Conservation (phyloP, 2,329 filamentous ascomycete species). For the Alternaria triticina region DNA sequence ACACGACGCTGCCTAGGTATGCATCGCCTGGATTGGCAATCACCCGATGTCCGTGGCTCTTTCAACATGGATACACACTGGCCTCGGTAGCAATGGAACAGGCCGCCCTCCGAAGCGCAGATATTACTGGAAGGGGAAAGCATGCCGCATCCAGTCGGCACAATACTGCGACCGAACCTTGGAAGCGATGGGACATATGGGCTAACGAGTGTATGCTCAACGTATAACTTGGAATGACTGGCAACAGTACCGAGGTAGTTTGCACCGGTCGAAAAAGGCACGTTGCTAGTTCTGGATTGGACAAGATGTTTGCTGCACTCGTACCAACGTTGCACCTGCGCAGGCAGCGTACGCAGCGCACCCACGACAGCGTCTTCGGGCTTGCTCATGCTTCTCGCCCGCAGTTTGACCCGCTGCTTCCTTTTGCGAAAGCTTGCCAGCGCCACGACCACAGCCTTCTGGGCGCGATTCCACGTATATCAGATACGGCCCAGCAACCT, state of each 20-base stretch:
- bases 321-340: not conserved
- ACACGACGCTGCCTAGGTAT: not conserved
- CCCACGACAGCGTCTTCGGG: not conserved
- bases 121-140: not conserved
- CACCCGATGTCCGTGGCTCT: not conserved
- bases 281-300: not conserved
- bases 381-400: not conserved
- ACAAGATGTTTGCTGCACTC: not conserved
- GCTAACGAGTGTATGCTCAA: not conserved
- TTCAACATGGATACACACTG: not conserved
- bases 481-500: not conserved
- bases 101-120: not conserved
- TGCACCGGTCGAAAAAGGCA: not conserved
- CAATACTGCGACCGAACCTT: not conserved
- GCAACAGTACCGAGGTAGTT: not conserved
- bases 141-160: not conserved
- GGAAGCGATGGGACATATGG: not conserved
- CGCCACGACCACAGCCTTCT: not conserved
- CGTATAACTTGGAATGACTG: not conserved
- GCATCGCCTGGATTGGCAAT: not conserved
- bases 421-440: not conserved
- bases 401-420: not conserved
- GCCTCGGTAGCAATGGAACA: not conserved
- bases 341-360: not conserved
- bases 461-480: not conserved